phyloP scores from a whole-genome alignment of 2,329 filamentous ascomycete genomes.

The Microdochium bolleyi region DNA sequence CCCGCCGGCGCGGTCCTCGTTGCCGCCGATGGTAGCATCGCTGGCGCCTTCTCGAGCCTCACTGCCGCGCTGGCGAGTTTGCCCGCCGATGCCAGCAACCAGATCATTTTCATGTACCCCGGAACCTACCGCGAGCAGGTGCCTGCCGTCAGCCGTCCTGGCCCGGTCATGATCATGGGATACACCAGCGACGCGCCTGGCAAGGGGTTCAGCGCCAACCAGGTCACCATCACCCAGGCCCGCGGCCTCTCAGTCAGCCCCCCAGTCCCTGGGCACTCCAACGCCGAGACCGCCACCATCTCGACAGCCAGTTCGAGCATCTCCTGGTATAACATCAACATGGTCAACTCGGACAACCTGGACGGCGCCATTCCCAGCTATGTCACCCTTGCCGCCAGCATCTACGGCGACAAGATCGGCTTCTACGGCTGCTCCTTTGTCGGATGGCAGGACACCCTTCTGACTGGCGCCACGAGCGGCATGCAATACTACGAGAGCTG shows the following conservation, averaged over 20 bases:
- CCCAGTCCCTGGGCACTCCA: slow-evolving; percentile 15
- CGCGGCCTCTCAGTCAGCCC: slow-evolving; percentile 23
- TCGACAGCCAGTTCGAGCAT: slow-evolving; percentile 10
- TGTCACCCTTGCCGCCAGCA: slow-evolving; percentile 37
- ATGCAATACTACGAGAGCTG: slow-evolving; percentile 37
- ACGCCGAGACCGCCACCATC: slow-evolving; percentile 44
- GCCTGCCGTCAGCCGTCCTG: slow-evolving; percentile 36
- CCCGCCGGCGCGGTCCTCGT: slow-evolving; percentile 32
- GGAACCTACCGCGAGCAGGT: slow-evolving; percentile 57
- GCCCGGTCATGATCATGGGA: slow-evolving; percentile 45
- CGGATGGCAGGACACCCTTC: slow-evolving; percentile 42
- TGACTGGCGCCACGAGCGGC: slow-evolving; percentile 29
- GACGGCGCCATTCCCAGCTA: slow-evolving; percentile 25
- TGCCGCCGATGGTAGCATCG: slow-evolving; percentile 16
- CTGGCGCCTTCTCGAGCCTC: slow-evolving; percentile 17
- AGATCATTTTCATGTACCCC: slow-evolving; percentile 51
- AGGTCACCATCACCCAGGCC: slow-evolving; percentile 34
- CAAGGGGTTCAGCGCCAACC: slow-evolving; percentile 46
- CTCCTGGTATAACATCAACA: slow-evolving; percentile 52
- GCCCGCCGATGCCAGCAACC: slow-evolving; percentile 11
- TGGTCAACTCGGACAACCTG: slow-evolving; percentile 35
- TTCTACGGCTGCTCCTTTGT: slow-evolving; percentile 37
- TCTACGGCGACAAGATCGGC: slow-evolving; percentile 30
- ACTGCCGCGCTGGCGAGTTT: slow-evolving; percentile 18
- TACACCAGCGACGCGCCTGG: slow-evolving; percentile 43